Conservation (phyloP, 441 rosid genomes). For the Populus hybrid region DNA sequence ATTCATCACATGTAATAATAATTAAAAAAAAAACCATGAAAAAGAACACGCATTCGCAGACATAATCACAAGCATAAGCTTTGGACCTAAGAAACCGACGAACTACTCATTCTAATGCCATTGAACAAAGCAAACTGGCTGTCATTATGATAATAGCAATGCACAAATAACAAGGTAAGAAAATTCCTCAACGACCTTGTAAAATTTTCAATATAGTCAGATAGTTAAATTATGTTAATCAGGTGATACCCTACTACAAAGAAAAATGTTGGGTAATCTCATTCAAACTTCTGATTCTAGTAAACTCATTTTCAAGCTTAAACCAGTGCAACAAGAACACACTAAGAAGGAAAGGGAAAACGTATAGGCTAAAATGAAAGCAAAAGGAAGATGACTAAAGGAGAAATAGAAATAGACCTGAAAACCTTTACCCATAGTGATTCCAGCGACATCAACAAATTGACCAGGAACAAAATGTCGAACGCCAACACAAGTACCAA, state of each 20-base stretch:
- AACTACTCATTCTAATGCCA: no score
- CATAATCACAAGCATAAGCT: neutral
- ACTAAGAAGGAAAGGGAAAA: neutral
- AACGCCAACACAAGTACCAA: conserved; percentile 67
- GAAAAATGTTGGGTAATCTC: neutral
- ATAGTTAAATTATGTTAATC: neutral
- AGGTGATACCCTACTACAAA: neutral
- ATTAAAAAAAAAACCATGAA: neutral
- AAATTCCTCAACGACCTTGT: neutral
- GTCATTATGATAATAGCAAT: no score
- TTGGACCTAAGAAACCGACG: no score
- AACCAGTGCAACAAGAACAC: neutral
- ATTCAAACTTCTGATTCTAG: neutral
- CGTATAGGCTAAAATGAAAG: neutral
- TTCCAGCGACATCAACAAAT: conserved; percentile 80
- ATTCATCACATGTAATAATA: neutral
- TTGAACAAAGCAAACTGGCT: no score
- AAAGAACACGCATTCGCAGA: neutral
- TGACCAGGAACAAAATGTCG: conserved; percentile 97
- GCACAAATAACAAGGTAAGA: neutral
- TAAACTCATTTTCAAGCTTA: neutral
- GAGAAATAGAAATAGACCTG: conserved; percentile 43
- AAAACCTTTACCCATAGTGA: conserved; percentile 91
- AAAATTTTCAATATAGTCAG: no score
- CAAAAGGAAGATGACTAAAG: neutral